These are phyloP conservation scores for Actinomortierella wolfii DNA, from an alignment of 371 early-diverging fungal species.

Conservation along the genomic window DNA sequence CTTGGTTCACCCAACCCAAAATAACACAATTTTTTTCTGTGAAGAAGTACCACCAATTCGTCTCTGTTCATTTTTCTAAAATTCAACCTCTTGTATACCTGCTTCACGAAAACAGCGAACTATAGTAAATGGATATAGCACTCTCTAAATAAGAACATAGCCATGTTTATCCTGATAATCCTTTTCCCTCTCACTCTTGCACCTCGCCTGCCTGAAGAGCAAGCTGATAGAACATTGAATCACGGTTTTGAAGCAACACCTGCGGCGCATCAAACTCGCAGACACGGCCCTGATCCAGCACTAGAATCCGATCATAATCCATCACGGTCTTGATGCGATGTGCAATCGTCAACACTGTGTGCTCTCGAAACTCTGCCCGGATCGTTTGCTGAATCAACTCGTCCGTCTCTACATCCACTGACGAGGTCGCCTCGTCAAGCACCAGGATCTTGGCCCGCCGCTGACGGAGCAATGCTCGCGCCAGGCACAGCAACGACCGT, in stretches of 20 bases:
- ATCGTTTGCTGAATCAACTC: constrained; percentile 79
- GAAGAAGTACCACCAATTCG: too few species aligned
- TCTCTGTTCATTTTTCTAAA: too few species aligned
- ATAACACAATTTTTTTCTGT: too few species aligned
- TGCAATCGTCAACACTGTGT: constrained; percentile 71
- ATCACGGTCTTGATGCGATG: constrained; percentile 82
- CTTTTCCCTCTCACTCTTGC: too few species aligned
- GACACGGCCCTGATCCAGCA: constrained; percentile 77
- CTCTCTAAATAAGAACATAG: too few species aligned
- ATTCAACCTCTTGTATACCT: too few species aligned
- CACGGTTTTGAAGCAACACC: constrained; percentile 55
- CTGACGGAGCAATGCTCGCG: constrained; percentile 69
- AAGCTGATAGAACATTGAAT: constrained; percentile 72
- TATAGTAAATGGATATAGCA: too few species aligned
- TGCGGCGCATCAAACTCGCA: constrained; percentile 75
- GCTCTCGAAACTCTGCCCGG: constrained; percentile 67
- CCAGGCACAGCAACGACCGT: constrained; percentile 78
- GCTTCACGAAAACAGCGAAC: too few species aligned
- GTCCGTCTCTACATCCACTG: constrained; percentile 77
- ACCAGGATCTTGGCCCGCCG: constrained; percentile 65
- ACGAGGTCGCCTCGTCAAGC: constrained; percentile 82
- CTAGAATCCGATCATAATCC: constrained; percentile 81
- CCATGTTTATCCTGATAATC: too few species aligned
- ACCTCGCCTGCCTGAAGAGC: constrained; percentile 70
- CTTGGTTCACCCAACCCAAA: too few species aligned